These are phyloP conservation scores for Boletus fagicola DNA, from an alignment of 768 basidiomycete genomes.

Conservation along the genomic window DNA sequence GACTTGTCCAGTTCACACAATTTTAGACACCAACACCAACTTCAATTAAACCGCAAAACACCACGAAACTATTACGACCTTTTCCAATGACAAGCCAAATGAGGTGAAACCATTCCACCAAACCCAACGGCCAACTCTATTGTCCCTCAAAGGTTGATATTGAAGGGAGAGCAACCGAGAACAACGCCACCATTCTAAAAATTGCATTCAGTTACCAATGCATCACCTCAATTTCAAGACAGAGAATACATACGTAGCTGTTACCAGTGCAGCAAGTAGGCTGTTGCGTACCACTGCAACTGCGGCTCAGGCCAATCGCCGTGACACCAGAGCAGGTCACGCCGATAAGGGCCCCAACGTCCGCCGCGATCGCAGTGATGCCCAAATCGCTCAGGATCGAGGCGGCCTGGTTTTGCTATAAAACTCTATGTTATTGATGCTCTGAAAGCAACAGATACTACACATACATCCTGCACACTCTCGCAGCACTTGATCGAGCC, in stretches of 20 bases:
- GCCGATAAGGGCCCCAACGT: neutral
- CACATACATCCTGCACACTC: neutral
- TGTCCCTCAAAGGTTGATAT: neutral
- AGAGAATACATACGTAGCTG: neutral
- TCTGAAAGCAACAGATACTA: too few relatives aligned
- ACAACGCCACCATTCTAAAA: neutral
- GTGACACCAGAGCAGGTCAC: neutral
- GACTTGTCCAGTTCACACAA: too few relatives aligned
- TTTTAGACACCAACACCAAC: too few relatives aligned
- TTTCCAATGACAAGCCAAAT: neutral
- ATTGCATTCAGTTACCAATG: neutral
- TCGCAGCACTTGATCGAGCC: constrained; percentile 12
- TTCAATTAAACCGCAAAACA: too few relatives aligned
- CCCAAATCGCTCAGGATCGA: too few relatives aligned
- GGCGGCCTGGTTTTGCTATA: neutral
- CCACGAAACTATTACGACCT: too few relatives aligned
- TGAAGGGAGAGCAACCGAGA: neutral
- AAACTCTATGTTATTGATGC: too few relatives aligned
- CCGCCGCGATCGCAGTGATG: neutral
- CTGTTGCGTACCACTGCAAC: neutral
- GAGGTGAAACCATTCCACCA: neutral
- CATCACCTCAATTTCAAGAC: neutral
- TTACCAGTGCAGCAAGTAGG: constrained; percentile 10
- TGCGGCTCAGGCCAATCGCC: neutral
- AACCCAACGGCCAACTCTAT: neutral